These are phyloP conservation scores for Chrysopogon serrulatus DNA, from an alignment of 176 grass and related monocot genomes.

Conservation along the genomic window DNA sequence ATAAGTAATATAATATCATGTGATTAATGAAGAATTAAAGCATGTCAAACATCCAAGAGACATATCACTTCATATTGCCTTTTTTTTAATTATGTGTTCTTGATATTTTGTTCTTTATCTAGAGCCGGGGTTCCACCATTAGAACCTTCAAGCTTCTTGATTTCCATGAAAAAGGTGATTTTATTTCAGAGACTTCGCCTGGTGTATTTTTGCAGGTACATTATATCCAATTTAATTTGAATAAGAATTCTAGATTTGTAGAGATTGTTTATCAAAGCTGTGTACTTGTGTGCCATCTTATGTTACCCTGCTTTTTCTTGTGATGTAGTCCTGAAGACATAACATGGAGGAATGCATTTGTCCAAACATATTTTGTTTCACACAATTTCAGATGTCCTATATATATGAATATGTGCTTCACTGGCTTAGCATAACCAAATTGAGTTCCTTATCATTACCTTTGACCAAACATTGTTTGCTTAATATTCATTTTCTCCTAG, in stretches of 20 bases:
- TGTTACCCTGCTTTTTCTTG: background rate
- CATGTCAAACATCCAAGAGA: background rate
- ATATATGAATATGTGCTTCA: background rate
- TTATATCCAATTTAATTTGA: slow-evolving; percentile 16
- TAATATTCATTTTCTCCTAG: background rate
- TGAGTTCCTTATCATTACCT: background rate
- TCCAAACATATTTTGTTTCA: background rate
- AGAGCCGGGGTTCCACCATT: slow-evolving; percentile 59
- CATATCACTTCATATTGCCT: background rate
- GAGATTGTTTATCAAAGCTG: background rate
- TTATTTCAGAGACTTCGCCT: slow-evolving; percentile 67
- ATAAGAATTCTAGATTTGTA: background rate
- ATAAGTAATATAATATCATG: background rate
- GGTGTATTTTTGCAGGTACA: slow-evolving; percentile 90
- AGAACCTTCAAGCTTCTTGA: slow-evolving; percentile 68
- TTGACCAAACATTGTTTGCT: background rate
- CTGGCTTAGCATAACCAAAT: background rate
- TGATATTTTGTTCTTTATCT: background rate
- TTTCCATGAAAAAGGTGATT: slow-evolving; percentile 42
- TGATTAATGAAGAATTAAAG: background rate
- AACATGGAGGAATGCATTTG: background rate
- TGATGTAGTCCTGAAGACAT: background rate
- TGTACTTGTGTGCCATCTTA: background rate
- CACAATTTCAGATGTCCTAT: background rate
- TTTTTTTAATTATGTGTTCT: slow-evolving; percentile 31